Evolutionary conservation across 2,329 filamentous ascomycete genomes (phyloP).

Genomic region (Zasmidium cellare): DNA sequence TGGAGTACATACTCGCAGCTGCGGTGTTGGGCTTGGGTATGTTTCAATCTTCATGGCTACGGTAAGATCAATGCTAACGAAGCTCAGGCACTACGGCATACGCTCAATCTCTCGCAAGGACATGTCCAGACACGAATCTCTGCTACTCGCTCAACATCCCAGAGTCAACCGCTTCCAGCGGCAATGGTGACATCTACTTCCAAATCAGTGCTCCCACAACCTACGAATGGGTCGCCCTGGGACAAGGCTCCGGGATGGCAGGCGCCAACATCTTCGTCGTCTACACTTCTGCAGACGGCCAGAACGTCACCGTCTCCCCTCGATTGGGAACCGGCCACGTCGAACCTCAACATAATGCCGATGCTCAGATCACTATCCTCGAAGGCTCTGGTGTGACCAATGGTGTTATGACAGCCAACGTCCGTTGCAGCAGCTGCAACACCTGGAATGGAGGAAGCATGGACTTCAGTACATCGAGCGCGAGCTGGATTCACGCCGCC

Average conservation of each 20-base stretch:
- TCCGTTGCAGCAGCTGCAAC: constrained; percentile 56
- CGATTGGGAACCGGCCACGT: constrained; percentile 47
- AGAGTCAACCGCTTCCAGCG: constrained; percentile 50
- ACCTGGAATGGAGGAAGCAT: constrained; percentile 55
- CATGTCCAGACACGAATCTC: constrained; percentile 31
- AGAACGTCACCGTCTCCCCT: constrained; percentile 60
- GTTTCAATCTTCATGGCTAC: too few relatives aligned
- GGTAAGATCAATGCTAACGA: too few relatives aligned
- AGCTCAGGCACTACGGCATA: constrained; percentile 18
- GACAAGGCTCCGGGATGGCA: constrained; percentile 56
- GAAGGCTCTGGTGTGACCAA: constrained; percentile 55
- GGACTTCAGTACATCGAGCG: constrained; percentile 46
- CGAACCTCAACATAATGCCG: constrained; percentile 44
- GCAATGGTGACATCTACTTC: constrained; percentile 58
- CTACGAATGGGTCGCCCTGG: constrained; percentile 57
- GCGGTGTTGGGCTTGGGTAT: constrained; percentile 13
- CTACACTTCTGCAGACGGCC: constrained; percentile 53
- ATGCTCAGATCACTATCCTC: constrained; percentile 50
- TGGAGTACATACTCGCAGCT: constrained; percentile 8
- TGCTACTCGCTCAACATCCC: constrained; percentile 59
- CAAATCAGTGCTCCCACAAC: constrained; percentile 56
- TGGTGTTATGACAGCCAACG: constrained; percentile 57
- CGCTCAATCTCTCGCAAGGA: constrained; percentile 23
- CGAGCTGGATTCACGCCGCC: constrained; percentile 54
- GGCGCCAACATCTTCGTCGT: constrained; percentile 61